Base-by-base conservation (phyloP, 2,329 filamentous ascomycete species). In the Epichloe sibirici region DNA sequence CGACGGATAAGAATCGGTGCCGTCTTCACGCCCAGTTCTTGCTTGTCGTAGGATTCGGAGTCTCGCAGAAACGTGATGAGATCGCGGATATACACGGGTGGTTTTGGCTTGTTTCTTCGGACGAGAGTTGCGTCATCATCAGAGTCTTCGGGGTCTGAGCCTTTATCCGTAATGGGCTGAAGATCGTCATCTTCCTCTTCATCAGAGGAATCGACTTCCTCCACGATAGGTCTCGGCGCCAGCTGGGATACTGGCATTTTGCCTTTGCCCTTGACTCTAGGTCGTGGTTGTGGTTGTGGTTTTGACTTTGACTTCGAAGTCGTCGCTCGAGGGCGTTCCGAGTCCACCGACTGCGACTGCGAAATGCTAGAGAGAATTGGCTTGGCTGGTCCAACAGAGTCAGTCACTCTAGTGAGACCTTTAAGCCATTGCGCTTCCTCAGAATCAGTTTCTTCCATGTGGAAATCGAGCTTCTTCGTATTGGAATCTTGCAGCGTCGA, bases 111-210 rank as follows among this genome's bases (percentile, higher is more conserved):
- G 66, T 93, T 83, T 13, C 90, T 79, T 53, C 86, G 84, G 47
- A 97, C 78, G 17, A 95, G 73, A 0, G 90, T 95, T 5, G 93
- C 85, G 60, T 98, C 94, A 39, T 96, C 90, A 53, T 96, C 90
- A 0, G 89, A 91, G 63, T 98, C 93, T 63, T 94, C 88, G 0
- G 82, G 78, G 59, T 98, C 93, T 2, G 87, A 90, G 61, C 89
- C 88, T 65, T 95, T 96, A 13, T 80, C 79, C 59, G 96, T 1
- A 97, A 72, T 12, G n/a, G 43, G 49, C 40, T 35, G 44, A 5
- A 38, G 23, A 45, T 51, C 40, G 3, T 51, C 45, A 55, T 87
- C 86, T 15, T 83, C 81, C 8, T 74, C 75, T 1, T 81, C 77
- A 0, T 79, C 77, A 2, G 77, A 77, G 9, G 78, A 76, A 25